These are phyloP conservation scores for Linum usitatissimum DNA, from an alignment of 345 rosid species.

Conservation along the genomic window DNA sequence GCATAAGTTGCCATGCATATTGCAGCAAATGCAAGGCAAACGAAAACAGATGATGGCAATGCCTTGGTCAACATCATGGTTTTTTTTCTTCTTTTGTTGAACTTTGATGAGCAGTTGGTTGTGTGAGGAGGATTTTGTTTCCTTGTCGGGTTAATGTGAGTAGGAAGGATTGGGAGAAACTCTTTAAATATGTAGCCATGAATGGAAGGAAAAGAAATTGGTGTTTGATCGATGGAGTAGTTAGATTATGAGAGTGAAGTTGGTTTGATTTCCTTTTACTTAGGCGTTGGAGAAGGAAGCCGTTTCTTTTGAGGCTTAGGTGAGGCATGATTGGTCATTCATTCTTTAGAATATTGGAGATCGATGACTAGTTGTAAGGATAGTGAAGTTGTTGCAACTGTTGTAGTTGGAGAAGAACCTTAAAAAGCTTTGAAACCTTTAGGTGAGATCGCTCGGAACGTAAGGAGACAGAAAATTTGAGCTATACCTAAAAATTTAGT, in stretches of 20 bases:
- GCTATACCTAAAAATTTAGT: too few relatives aligned
- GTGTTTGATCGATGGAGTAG: conserved; percentile 25
- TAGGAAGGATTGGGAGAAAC: conserved; percentile 2
- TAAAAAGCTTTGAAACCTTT: too few relatives aligned
- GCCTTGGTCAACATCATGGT: conserved; percentile 35
- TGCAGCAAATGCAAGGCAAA: conserved; percentile 20
- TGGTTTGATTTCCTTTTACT: background rate
- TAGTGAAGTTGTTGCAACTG: background rate
- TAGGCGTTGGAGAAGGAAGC: too few relatives aligned
- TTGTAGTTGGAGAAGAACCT: background rate
- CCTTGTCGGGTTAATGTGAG: conserved; percentile 19
- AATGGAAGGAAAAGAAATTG: conserved; percentile 18
- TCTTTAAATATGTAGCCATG: conserved; percentile 36
- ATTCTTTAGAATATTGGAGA: background rate
- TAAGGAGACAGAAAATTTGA: too few relatives aligned
- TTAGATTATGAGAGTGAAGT: background rate
- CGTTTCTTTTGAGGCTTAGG: background rate
- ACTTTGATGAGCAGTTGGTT: background rate
- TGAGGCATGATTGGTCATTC: background rate
- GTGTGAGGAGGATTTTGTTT: conserved; percentile 2
- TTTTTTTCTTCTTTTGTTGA: background rate
- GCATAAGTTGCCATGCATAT: conserved; percentile 14
- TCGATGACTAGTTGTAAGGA: background rate
- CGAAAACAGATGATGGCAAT: conserved; percentile 21
- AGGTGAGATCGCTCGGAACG: background rate